Conservation (phyloP, 192 early-diverging fungal genomes). For the Radiomyces spectabilis region DNA sequence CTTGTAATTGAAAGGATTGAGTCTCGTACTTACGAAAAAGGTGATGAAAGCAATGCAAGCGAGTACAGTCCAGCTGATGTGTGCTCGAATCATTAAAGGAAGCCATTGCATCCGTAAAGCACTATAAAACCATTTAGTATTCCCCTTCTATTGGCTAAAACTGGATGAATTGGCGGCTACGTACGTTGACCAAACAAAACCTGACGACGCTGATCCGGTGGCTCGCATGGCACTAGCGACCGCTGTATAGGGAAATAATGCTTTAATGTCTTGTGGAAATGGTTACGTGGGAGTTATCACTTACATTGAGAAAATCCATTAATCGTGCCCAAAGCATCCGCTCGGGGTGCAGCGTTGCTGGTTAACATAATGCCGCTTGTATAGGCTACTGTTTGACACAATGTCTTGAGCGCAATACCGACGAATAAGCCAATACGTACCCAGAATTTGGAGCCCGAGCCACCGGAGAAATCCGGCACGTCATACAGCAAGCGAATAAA, state of each 20-base stretch:
- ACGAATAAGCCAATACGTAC: constrained; percentile 18
- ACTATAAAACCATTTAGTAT: not conserved
- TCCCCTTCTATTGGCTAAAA: not conserved
- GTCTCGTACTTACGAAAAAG: not conserved
- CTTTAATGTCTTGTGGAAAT: not conserved
- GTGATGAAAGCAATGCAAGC: not conserved
- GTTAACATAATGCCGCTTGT: constrained; percentile 40
- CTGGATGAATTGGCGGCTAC: not conserved
- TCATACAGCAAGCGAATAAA: constrained; percentile 17
- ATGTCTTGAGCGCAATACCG: constrained; percentile 10
- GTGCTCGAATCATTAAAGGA: constrained; percentile 1
- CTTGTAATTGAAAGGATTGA: not conserved
- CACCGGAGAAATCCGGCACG: constrained; percentile 12
- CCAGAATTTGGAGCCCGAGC: constrained; percentile 11
- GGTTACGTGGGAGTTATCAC: too few relatives aligned
- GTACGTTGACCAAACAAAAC: constrained; percentile 36
- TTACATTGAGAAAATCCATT: constrained; percentile 47
- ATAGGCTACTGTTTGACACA: constrained; percentile 22
- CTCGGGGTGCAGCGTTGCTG: constrained; percentile 36
- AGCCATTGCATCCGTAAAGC: not conserved
- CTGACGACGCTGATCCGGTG: constrained; percentile 43
- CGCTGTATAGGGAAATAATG: not conserved
- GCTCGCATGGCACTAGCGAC: constrained; percentile 25
- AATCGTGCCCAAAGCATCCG: constrained; percentile 39
- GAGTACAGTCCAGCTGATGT: not conserved